phyloP scores from a whole-genome alignment of 2,329 filamentous ascomycete species.

The Penicillium sumatraense region DNA sequence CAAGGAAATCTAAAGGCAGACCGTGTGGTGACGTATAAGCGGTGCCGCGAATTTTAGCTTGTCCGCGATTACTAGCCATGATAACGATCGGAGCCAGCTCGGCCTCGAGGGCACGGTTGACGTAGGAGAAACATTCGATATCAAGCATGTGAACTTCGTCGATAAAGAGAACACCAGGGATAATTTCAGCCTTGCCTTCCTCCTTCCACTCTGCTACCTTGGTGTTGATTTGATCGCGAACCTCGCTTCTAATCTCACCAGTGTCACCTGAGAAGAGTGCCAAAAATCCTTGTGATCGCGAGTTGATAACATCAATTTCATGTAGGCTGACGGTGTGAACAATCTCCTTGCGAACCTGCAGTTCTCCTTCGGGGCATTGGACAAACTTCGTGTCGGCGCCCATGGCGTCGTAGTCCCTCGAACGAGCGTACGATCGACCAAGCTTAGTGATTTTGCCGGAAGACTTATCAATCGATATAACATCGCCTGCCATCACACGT shows the following conservation, averaged over 20 bases:
- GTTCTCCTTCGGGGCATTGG: constrained; percentile 94
- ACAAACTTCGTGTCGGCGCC: constrained; percentile 97
- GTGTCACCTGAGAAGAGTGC: constrained; percentile 98
- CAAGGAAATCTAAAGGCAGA: constrained; percentile 91
- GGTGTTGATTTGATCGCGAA: constrained; percentile 98
- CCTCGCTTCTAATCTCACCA: constrained; percentile 95
- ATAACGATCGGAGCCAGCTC: constrained; percentile 97
- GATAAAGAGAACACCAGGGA: constrained; percentile 95
- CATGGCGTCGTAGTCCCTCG: constrained; percentile 98
- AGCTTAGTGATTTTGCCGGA: constrained; percentile 98
- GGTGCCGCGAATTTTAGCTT: constrained; percentile 89
- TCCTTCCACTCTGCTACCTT: constrained; percentile 99
- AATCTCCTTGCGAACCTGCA: constrained; percentile 96
- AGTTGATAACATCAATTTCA: constrained; percentile 99
- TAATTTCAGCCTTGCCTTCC: constrained; percentile 97
- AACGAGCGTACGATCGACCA: constrained; percentile 90
- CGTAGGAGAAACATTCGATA: constrained; percentile 98
- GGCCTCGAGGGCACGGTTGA: constrained; percentile 94
- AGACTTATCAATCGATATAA: constrained; percentile 98
- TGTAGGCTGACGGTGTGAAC: constrained; percentile 96
- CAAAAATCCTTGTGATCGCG: constrained; percentile 95
- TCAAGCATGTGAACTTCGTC: constrained; percentile 99
- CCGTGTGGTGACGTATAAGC: constrained; percentile 93
- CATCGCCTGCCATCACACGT: constrained; percentile 97
- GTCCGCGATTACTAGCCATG: constrained; percentile 96